Percentiles rank a stretch among this genome's conserved stretches.
Conservation (phyloP, 225 moss, liverwort and hornwort species). For the Polytrichum formosum region DNA sequence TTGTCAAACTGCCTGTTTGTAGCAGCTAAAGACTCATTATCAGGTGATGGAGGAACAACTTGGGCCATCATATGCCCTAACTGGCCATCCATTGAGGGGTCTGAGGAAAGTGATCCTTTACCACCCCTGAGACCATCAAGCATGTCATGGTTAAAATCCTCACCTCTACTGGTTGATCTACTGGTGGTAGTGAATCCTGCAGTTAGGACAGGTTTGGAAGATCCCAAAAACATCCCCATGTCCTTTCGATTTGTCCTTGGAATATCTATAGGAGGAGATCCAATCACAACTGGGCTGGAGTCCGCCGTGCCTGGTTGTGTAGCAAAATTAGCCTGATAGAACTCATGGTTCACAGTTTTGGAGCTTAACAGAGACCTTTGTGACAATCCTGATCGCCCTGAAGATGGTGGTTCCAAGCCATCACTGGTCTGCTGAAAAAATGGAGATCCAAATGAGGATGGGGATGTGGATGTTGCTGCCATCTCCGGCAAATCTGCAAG, state of each 20-base stretch:
- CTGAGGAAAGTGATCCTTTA: slow-evolving; percentile 11
- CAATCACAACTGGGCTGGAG: slow-evolving; percentile 24
- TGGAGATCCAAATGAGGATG: slow-evolving; percentile 72
- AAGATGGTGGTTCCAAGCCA: slow-evolving; percentile 35
- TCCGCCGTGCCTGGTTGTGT: slow-evolving; percentile 26
- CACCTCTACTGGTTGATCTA: slow-evolving; percentile 20
- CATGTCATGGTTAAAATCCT: slow-evolving; percentile 11
- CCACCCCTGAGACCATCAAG: slow-evolving; percentile 16
- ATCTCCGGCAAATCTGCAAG: slow-evolving; percentile 39
- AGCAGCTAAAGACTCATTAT: slow-evolving; percentile 11
- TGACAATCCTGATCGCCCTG: slow-evolving; percentile 26
- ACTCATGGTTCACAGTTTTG: slow-evolving; percentile 37
- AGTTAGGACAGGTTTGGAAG: slow-evolving; percentile 14
- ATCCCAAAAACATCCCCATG: slow-evolving; percentile 23
- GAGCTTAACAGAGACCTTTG: slow-evolving; percentile 36
- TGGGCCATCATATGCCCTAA: not conserved
- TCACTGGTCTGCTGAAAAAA: slow-evolving; percentile 55
- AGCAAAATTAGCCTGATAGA: slow-evolving; percentile 34
- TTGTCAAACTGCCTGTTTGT: slow-evolving; percentile 19
- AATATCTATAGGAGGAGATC: slow-evolving; percentile 56
- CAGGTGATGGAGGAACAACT: slow-evolving; percentile 1
- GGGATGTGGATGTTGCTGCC: slow-evolving; percentile 49
- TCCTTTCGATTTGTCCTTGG: slow-evolving; percentile 52
- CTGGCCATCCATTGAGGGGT: slow-evolving; percentile 14
- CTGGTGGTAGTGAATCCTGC: slow-evolving; percentile 11